Conservation (phyloP, 306 rosid species). For the Malus sieversii region DNA sequence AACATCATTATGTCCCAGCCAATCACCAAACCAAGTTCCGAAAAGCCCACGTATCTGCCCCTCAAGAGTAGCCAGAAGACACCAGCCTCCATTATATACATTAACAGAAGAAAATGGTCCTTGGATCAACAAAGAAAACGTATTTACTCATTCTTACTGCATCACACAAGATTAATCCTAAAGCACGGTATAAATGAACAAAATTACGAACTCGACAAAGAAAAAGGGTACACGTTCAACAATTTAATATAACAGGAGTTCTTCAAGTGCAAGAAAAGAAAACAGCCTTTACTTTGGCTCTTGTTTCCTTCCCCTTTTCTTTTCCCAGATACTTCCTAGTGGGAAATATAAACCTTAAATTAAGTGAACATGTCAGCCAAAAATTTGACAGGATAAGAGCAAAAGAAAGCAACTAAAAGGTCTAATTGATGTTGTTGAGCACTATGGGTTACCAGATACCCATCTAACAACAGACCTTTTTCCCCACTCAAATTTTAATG, state of each 20-base stretch:
- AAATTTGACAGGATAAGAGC: constrained; percentile 24
- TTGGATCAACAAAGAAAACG: constrained; percentile 6
- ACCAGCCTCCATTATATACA: constrained; percentile 3
- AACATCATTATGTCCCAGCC: constrained; percentile 20
- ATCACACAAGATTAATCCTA: background rate
- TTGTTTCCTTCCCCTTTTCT: constrained; percentile 5
- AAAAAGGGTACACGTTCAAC: background rate
- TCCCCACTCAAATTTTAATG: constrained; percentile 1
- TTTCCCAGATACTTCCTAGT: constrained; percentile 23
- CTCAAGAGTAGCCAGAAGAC: constrained; percentile 24
- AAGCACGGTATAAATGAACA: background rate
- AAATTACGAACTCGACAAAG: background rate
- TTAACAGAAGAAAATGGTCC: background rate
- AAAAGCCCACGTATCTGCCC: constrained; percentile 36
- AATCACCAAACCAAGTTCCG: constrained; percentile 25
- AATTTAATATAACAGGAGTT: constrained; percentile 14
- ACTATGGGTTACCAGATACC: constrained; percentile 7
- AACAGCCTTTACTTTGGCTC: constrained; percentile 33
- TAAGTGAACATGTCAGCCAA: constrained; percentile 26
- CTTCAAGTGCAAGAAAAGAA: constrained; percentile 22
- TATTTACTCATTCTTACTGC: background rate
- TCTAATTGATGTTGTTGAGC: constrained; percentile 24
- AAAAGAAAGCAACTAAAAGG: constrained; percentile 9
- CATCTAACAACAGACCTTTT: background rate
- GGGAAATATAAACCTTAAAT: constrained; percentile 23